These are phyloP conservation scores for Gastroboletus turbinatus DNA, from an alignment of 1,284 basidiomycete species.

Conservation along the genomic window DNA sequence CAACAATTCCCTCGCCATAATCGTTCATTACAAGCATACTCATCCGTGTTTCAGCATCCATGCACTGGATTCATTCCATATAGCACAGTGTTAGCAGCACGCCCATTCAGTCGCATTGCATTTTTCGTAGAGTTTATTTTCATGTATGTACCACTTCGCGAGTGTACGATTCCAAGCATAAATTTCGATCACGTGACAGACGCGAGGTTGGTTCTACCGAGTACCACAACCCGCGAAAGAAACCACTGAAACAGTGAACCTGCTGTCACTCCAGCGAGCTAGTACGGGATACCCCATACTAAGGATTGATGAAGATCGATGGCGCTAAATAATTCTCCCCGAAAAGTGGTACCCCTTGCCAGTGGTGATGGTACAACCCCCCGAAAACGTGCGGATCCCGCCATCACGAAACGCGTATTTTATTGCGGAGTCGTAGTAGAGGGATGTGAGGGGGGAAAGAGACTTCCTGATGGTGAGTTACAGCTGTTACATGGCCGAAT, in stretches of 20 bases:
- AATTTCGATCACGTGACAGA: slow-evolving; percentile 30
- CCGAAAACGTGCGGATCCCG: slow-evolving; percentile 39
- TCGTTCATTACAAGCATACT: slow-evolving; percentile 19
- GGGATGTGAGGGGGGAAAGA: slow-evolving; percentile 64
- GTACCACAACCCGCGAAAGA: not conserved
- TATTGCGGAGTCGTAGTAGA: slow-evolving; percentile 82
- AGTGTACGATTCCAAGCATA: not conserved
- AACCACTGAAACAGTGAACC: not conserved
- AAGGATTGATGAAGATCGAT: slow-evolving; percentile 33
- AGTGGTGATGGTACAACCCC: slow-evolving; percentile 57
- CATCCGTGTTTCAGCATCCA: slow-evolving; percentile 9
- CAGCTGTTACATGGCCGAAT: not conserved
- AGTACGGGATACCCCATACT: slow-evolving; percentile 3
- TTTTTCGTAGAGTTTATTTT: slow-evolving; percentile 12
- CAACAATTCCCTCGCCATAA: slow-evolving; percentile 4
- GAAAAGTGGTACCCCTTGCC: slow-evolving; percentile 69
- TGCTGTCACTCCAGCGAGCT: slow-evolving; percentile 2
- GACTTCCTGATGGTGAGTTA: slow-evolving; percentile 64
- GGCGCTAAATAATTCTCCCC: slow-evolving; percentile 56
- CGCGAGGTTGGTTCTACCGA: slow-evolving; percentile 19
- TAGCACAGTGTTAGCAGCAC: slow-evolving; percentile 7
- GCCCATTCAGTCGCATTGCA: slow-evolving; percentile 19
- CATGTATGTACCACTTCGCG: not conserved
- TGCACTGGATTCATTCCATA: slow-evolving; percentile 10
- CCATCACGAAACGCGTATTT: slow-evolving; percentile 69